These are phyloP conservation scores for Phytopythium litorale DNA, from an alignment of 352 stramenopile species.

Conservation along the genomic window DNA sequence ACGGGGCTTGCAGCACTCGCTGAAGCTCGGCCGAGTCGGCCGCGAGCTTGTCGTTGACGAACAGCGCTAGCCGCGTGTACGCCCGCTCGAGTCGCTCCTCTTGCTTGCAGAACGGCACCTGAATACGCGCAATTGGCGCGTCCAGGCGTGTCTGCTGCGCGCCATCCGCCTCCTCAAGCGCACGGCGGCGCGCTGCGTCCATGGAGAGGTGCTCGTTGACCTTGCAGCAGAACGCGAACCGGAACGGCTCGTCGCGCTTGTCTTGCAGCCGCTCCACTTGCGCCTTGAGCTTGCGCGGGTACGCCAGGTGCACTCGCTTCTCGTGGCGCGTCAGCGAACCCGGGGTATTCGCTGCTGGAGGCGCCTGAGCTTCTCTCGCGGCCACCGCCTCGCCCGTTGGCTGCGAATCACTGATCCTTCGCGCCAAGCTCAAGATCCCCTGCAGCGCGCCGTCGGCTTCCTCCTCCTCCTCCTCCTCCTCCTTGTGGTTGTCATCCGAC, in stretches of 20 bases:
- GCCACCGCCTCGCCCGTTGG: slow-evolving; percentile 10
- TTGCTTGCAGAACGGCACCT: slow-evolving; percentile 31
- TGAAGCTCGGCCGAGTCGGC: slow-evolving; percentile 21
- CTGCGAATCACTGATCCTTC: slow-evolving; percentile 9
- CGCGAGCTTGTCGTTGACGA: slow-evolving; percentile 28
- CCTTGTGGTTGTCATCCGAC: background rate
- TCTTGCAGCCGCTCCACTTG: slow-evolving; percentile 38
- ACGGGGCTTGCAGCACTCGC: slow-evolving; percentile 20
- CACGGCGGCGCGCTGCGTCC: slow-evolving; percentile 12
- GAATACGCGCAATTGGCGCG: slow-evolving; percentile 15
- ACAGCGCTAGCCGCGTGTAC: slow-evolving; percentile 28
- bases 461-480: slow-evolving; percentile 1
- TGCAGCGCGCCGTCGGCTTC: slow-evolving; percentile 7
- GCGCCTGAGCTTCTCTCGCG: slow-evolving; percentile 1
- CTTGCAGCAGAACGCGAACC: slow-evolving; percentile 42
- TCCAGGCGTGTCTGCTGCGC: slow-evolving; percentile 9
- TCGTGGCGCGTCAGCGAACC: no score
- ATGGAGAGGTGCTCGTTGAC: slow-evolving; percentile 48
- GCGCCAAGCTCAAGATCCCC: slow-evolving; percentile 27
- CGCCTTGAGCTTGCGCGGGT: slow-evolving; percentile 42
- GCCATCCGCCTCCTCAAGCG: slow-evolving; percentile 9
- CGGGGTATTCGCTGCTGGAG: background rate
- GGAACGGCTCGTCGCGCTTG: slow-evolving; percentile 26
- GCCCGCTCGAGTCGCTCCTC: slow-evolving; percentile 25
- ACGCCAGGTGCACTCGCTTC: slow-evolving; percentile 25